These are phyloP conservation scores for Mortierella antarctica DNA, from an alignment of 192 early-diverging fungal genomes.

Conservation along the genomic window DNA sequence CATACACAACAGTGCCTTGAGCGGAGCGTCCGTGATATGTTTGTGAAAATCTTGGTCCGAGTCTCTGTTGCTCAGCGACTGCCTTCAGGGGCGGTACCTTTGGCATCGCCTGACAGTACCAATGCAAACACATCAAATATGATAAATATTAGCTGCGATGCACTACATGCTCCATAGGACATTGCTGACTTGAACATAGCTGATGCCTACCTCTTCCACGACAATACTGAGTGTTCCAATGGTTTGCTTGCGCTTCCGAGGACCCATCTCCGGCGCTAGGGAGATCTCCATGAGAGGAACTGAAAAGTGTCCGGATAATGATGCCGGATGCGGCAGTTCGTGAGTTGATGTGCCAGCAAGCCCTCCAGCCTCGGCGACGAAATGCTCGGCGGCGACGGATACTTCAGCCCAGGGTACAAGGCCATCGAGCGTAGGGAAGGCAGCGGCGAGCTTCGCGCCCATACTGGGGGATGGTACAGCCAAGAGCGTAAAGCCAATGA, in stretches of 20 bases:
- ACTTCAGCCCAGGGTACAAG: conserved; percentile 44
- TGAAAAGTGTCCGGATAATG: background rate
- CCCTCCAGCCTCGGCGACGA: background rate
- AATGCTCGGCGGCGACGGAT: conserved; percentile 41
- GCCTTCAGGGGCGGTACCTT: conserved; percentile 13
- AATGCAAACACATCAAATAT: background rate
- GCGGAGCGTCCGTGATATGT: conserved; percentile 33
- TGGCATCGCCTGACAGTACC: conserved; percentile 7
- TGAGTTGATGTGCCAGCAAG: background rate
- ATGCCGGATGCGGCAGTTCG: background rate
- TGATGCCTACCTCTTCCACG: conserved; percentile 35
- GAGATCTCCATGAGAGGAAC: conserved; percentile 23
- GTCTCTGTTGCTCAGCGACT: conserved; percentile 3
- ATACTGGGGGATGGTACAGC: conserved; percentile 15
- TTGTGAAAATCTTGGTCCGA: conserved; percentile 42
- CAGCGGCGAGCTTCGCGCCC: conserved; percentile 14
- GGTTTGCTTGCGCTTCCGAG: conserved; percentile 34
- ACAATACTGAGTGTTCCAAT: conserved; percentile 20
- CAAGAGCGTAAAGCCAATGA: conserved; percentile 41
- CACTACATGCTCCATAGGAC: background rate
- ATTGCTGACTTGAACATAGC: background rate
- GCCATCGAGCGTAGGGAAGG: conserved; percentile 37
- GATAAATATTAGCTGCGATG: background rate
- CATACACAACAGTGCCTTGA: conserved; percentile 30
- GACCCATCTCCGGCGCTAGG: conserved; percentile 2